These are phyloP conservation scores for Penstemon barbatus DNA, from an alignment of 257 asterid species.

Conservation along the genomic window DNA sequence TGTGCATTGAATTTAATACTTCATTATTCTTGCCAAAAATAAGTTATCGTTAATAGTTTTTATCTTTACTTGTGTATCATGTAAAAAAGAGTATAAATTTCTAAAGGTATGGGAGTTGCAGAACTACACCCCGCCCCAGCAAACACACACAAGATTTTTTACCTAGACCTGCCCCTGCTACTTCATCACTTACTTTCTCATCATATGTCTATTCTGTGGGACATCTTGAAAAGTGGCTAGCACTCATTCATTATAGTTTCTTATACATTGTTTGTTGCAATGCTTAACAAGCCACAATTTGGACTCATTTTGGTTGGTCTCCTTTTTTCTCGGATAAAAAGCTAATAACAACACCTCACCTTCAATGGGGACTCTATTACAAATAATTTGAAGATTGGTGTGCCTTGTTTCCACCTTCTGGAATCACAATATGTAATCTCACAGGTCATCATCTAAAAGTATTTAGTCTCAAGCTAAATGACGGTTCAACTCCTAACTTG, in stretches of 20 bases:
- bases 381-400: background rate
- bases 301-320: background rate
- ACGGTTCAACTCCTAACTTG: background rate
- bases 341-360: background rate
- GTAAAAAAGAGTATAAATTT: too few species aligned
- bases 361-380: background rate
- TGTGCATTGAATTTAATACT: too few species aligned
- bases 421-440: background rate
- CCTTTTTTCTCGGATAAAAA: background rate
- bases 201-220: background rate
- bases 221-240: background rate
- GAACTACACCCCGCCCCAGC: background rate
- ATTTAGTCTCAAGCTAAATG: background rate
- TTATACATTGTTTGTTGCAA: background rate
- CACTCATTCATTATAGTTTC: background rate
- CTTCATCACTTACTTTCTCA: background rate
- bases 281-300: background rate
- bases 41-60: too few species aligned
- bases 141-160: background rate
- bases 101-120: too few species aligned
- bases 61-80: too few species aligned
- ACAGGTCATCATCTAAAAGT: background rate
- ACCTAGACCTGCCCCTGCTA: background rate
- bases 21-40: too few species aligned
- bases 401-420: background rate